These are phyloP conservation scores for Neofusicoccum parvum DNA, from an alignment of 2,329 filamentous ascomycete genomes.

Conservation along the genomic window DNA sequence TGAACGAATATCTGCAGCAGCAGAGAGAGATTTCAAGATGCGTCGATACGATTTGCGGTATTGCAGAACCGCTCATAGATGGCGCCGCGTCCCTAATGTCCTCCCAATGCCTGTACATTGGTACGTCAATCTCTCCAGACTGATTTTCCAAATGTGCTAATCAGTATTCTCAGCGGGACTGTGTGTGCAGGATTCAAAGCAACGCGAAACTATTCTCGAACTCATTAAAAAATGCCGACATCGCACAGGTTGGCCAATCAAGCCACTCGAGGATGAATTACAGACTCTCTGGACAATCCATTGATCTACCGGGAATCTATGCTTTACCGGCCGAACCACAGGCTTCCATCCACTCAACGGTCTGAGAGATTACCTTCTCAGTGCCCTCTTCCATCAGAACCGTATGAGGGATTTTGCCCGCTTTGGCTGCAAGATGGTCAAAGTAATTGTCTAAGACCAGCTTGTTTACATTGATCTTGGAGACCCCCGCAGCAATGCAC, in stretches of 20 bases:
- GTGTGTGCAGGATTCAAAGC: not conserved
- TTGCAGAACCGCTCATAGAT: slow-evolving; percentile 9
- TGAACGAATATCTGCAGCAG: slow-evolving; percentile 51
- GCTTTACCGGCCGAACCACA: slow-evolving; percentile 51
- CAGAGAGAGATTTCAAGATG: slow-evolving; percentile 50
- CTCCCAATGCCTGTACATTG: slow-evolving; percentile 22
- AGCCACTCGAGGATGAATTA: not conserved
- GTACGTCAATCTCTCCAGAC: not conserved
- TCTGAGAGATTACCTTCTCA: slow-evolving; percentile 40
- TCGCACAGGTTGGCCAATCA: slow-evolving; percentile 14
- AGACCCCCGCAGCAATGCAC: slow-evolving; percentile 56
- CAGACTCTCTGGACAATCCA: slow-evolving; percentile 1
- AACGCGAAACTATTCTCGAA: not conserved
- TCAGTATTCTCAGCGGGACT: not conserved
- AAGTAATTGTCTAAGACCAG: slow-evolving; percentile 52
- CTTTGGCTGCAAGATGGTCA: slow-evolving; percentile 44
- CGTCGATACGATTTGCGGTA: slow-evolving; percentile 38
- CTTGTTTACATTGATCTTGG: slow-evolving; percentile 63
- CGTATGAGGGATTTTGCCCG: slow-evolving; percentile 39
- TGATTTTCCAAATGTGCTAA: not conserved
- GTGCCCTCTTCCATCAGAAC: slow-evolving; percentile 51
- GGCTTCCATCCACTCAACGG: slow-evolving; percentile 53
- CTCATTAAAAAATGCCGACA: slow-evolving; percentile 9
- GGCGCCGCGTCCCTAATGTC: slow-evolving; percentile 19
- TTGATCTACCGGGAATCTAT: slow-evolving; percentile 22